A percentile compares a stretch with the other conserved stretches of the same genome.
These are phyloP conservation scores for Myriosclerotinia curreyana DNA, from an alignment of 2,329 filamentous ascomycete species.

Conservation along the genomic window DNA sequence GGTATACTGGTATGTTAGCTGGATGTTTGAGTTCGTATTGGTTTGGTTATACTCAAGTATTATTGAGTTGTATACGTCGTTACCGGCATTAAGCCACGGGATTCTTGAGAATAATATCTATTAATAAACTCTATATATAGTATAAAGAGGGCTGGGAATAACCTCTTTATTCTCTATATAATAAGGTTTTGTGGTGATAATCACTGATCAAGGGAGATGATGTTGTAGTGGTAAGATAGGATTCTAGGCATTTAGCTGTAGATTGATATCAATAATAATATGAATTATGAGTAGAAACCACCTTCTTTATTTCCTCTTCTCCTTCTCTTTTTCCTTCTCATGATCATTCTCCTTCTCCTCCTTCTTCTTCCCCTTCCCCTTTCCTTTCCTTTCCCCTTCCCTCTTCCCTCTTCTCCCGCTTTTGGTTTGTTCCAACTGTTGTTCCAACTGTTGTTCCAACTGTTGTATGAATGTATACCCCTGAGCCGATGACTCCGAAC, in stretches of 20 bases:
- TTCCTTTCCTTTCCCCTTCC: too few relatives aligned
- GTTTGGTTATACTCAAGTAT: too few relatives aligned
- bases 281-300: neutral
- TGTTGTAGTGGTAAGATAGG: conserved; percentile 5
- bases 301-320: neutral
- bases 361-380: too few relatives aligned
- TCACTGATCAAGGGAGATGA: neutral
- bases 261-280: neutral
- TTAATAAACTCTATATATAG: neutral
- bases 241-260: neutral
- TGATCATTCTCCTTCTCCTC: too few relatives aligned
- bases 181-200: conserved; percentile 4
- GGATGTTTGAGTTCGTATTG: too few relatives aligned
- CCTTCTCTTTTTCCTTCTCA: neutral
- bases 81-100: neutral
- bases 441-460: too few relatives aligned
- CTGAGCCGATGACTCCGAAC: too few relatives aligned
- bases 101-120: conserved; percentile 7
- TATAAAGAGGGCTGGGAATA: too few relatives aligned
- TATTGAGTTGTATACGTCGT: neutral
- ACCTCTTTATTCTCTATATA: neutral
- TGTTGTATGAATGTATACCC: too few relatives aligned
- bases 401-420: too few relatives aligned
- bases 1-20: too few relatives aligned
- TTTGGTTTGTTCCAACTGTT: too few relatives aligned